Evolutionary conservation across 2,329 filamentous ascomycete genomes (phyloP).

Genomic region (Penicillium sp.): DNA sequence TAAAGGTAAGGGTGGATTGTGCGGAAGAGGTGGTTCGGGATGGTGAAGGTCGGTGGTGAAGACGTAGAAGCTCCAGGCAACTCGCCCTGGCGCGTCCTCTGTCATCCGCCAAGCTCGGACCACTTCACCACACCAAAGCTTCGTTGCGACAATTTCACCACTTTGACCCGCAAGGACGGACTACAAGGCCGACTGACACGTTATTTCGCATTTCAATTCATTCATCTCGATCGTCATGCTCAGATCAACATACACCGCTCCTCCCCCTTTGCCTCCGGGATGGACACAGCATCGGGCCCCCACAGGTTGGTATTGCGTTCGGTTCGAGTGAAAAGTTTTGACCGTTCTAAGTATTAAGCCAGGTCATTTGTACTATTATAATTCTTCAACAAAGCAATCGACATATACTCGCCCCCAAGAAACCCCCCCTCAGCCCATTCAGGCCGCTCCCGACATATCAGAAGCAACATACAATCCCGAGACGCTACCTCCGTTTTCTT

Average conservation of each 20-base stretch:
- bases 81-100: constrained; percentile 39
- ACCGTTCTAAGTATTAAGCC: constrained; percentile 15
- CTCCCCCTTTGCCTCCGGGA: constrained; percentile 67
- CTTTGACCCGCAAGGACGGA: constrained; percentile 6
- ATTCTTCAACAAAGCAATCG: constrained; percentile 75
- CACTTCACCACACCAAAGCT: constrained; percentile 31
- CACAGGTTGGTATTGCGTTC: constrained; percentile 50
- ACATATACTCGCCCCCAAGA: constrained; percentile 75
- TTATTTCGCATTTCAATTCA: not conserved
- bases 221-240: constrained; percentile 53
- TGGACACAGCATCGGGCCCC: constrained; percentile 95
- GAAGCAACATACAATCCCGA: constrained; percentile 33
- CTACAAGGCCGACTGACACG: not conserved
- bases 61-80: constrained; percentile 38
- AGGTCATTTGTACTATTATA: constrained; percentile 88
- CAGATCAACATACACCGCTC: constrained; percentile 71
- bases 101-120: constrained; percentile 39
- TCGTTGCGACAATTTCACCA: constrained; percentile 13
- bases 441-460: constrained; percentile 42
- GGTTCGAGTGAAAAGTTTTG: constrained; percentile 7
- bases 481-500: constrained; percentile 35
- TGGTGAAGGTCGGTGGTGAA: constrained; percentile 18
- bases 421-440: constrained; percentile 26
- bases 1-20: constrained; percentile 14
- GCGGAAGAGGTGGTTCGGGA: constrained; percentile 19